Conservation (phyloP, 306 rosid genomes). For the Pyrus communis region DNA sequence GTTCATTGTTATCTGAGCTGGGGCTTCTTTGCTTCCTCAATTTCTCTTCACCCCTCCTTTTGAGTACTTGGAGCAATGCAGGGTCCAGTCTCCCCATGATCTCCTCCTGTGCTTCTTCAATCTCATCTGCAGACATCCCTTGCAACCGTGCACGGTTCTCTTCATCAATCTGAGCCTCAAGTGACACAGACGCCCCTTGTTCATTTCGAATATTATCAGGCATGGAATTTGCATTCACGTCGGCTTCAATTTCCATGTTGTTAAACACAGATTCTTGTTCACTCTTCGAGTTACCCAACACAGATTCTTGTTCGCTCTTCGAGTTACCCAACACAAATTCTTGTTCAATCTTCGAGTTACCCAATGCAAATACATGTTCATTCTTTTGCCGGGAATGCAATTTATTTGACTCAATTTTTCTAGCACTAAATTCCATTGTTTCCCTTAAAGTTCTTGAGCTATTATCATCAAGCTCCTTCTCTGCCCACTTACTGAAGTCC, state of each 20-base stretch:
- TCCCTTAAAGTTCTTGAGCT: constrained; percentile 4
- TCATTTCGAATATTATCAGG: constrained; percentile 20
- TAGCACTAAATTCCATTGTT: constrained; percentile 1
- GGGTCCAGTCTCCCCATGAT: constrained; percentile 70
- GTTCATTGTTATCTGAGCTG: constrained; percentile 28
- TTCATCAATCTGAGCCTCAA: constrained; percentile 64
- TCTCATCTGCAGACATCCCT: constrained; percentile 67
- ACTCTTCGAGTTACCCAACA: background rate
- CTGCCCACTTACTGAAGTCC: constrained; percentile 62
- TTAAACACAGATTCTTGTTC: constrained; percentile 14
- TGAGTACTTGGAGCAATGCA: constrained; percentile 42
- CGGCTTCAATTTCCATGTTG: constrained; percentile 1
- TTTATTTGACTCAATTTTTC: constrained; percentile 15
- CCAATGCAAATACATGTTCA: constrained; percentile 3
- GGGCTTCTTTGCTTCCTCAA: constrained; percentile 28
- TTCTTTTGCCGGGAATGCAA: constrained; percentile 1
- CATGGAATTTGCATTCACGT: constrained; percentile 2
- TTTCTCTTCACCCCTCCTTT: constrained; percentile 63
- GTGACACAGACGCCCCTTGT: constrained; percentile 27
- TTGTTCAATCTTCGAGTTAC: constrained; percentile 12
- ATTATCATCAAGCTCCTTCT: constrained; percentile 17
- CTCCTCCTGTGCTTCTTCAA: constrained; percentile 67
- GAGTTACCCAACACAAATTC: constrained; percentile 1
- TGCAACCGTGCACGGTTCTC: constrained; percentile 59
- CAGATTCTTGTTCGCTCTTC: constrained; percentile 15